Conservation (phyloP, 768 basidiomycete genomes). For the Hysterangium stoloniferum region DNA sequence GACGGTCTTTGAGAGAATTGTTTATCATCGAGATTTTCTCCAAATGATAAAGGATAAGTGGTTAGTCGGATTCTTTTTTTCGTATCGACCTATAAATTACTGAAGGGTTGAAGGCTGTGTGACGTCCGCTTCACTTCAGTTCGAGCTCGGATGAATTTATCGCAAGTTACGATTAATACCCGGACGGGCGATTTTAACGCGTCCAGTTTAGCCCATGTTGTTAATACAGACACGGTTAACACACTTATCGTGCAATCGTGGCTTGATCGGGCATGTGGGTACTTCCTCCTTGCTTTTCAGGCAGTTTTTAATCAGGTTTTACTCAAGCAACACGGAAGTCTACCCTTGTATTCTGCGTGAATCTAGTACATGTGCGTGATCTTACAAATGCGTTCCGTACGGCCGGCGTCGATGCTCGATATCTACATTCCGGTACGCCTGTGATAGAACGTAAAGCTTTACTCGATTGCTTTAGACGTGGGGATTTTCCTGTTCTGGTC, state of each 20-base stretch:
- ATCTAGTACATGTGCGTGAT: conserved; percentile 68
- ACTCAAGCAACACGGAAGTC: conserved; percentile 60
- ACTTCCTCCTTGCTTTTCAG: background rate
- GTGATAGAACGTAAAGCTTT: conserved; percentile 53
- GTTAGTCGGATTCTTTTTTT: conserved; percentile 29
- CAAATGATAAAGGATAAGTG: conserved; percentile 93
- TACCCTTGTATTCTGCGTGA: conserved; percentile 88
- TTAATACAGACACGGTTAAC: conserved; percentile 77
- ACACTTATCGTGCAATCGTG: conserved; percentile 73
- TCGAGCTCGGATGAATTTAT: conserved; percentile 62
- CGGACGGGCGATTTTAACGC: conserved; percentile 77
- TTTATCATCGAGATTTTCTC: conserved; percentile 85
- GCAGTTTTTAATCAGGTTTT: background rate
- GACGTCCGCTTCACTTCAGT: conserved; percentile 82
- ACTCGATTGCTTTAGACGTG: conserved; percentile 58
- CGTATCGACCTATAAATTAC: background rate
- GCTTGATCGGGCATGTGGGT: conserved; percentile 75
- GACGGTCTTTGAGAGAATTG: conserved; percentile 83
- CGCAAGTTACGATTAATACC: conserved; percentile 55
- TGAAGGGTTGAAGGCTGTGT: conserved; percentile 52
- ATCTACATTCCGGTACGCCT: conserved; percentile 65
- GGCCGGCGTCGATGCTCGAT: conserved; percentile 79
- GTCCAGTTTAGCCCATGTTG: conserved; percentile 65
- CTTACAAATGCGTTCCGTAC: conserved; percentile 66
- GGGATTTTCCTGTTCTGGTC: conserved; percentile 75